A percentile compares a stretch with the other conserved stretches of the same genome.
These are phyloP conservation scores for Stachybotrys elegans DNA, from an alignment of 2,329 filamentous ascomycete species.

Conservation along the genomic window DNA sequence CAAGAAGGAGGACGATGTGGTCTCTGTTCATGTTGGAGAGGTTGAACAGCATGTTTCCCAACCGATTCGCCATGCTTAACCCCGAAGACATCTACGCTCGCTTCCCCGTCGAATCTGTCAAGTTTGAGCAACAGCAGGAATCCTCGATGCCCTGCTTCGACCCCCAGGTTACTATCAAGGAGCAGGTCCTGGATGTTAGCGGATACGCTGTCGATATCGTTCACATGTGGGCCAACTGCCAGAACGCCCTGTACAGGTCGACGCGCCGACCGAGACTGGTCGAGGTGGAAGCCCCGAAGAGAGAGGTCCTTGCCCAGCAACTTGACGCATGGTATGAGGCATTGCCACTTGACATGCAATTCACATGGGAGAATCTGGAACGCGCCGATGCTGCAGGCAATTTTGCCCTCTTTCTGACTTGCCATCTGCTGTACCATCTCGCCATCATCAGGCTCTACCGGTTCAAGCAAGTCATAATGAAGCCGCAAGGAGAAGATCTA, in stretches of 20 bases:
- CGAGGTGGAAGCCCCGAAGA: slow-evolving; percentile 21
- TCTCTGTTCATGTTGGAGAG: slow-evolving; percentile 65
- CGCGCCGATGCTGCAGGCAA: slow-evolving; percentile 46
- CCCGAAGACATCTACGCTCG: slow-evolving; percentile 62
- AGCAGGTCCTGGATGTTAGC: slow-evolving; percentile 42
- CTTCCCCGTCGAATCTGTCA: slow-evolving; percentile 56
- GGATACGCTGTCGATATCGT: slow-evolving; percentile 58
- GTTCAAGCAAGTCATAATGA: slow-evolving; percentile 38
- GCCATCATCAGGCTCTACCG: slow-evolving; percentile 61
- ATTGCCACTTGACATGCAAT: slow-evolving; percentile 50
- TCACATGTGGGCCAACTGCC: slow-evolving; percentile 60
- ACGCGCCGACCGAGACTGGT: slow-evolving; percentile 20
- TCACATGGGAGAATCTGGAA: slow-evolving; percentile 53
- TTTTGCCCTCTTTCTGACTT: slow-evolving; percentile 54
- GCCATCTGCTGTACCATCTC: slow-evolving; percentile 64
- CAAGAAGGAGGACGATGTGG: slow-evolving; percentile 68
- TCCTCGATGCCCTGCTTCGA: slow-evolving; percentile 58
- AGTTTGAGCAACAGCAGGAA: slow-evolving; percentile 57
- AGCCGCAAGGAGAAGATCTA: slow-evolving; percentile 11
- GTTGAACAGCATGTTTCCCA: slow-evolving; percentile 54
- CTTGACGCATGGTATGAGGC: slow-evolving; percentile 54
- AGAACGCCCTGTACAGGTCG: slow-evolving; percentile 49
- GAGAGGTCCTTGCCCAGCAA: slow-evolving; percentile 43
- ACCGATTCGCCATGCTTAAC: slow-evolving; percentile 50
- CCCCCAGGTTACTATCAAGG: slow-evolving; percentile 29